A percentile compares a stretch with the other conserved stretches of the same genome.
Evolutionary conservation across 1,284 basidiomycete species (phyloP).

Genomic region (Sparassis latifolia): DNA sequence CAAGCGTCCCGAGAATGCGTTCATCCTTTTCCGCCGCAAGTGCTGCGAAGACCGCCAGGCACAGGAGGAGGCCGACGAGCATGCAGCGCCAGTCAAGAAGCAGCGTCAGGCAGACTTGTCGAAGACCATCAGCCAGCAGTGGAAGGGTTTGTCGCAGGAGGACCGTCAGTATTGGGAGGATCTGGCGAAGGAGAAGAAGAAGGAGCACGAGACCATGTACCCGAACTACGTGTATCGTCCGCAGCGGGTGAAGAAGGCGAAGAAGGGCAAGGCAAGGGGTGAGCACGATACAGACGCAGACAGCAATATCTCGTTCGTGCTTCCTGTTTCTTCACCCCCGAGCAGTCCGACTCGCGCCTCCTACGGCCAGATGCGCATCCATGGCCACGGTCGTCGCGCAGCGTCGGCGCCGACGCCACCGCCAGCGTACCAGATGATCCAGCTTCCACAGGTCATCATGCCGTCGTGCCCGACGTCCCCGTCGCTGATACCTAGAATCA

Average conservation of each 20-base stretch:
- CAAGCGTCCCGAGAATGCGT: slow-evolving; percentile 76
- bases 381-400: slow-evolving; percentile 22
- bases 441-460: slow-evolving; percentile 57
- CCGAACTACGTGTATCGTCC: slow-evolving; percentile 75
- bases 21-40: slow-evolving; percentile 72
- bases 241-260: slow-evolving; percentile 55
- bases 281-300: slow-evolving; percentile 43
- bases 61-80: slow-evolving; percentile 31
- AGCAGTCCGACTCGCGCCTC: slow-evolving; percentile 23
- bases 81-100: slow-evolving; percentile 37
- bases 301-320: slow-evolving; percentile 46
- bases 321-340: slow-evolving; percentile 35
- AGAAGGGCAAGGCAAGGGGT: slow-evolving; percentile 35
- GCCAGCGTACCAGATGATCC: slow-evolving; percentile 44
- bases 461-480: slow-evolving; percentile 64
- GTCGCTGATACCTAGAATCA: slow-evolving; percentile 50
- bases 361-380: slow-evolving; percentile 8
- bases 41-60: slow-evolving; percentile 65
- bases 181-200: slow-evolving; percentile 50
- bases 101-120: slow-evolving; percentile 57
- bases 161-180: slow-evolving; percentile 62
- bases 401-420: slow-evolving; percentile 32
- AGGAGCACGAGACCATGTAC: slow-evolving; percentile 55
- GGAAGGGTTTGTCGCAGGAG: slow-evolving; percentile 55
- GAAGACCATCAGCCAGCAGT: slow-evolving; percentile 72